Evolutionary conservation across 805 yeast genomes (phyloP), one percentile per base, ranked within the genome.

Genomic region (Metschnikowia drakensbergensis): DNA sequence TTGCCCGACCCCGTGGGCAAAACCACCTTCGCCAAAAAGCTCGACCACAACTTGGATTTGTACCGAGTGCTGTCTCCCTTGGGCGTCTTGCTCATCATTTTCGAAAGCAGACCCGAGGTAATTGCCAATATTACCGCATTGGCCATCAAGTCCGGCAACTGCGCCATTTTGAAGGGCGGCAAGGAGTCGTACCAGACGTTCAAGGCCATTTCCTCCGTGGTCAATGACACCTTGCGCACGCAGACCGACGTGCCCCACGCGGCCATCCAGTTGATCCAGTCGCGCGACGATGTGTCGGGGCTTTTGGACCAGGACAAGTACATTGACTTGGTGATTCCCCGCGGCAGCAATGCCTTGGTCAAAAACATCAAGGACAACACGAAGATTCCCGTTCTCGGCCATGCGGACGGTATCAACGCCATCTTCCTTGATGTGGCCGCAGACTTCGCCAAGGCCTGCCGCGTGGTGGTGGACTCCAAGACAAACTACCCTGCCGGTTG

Each of bases 401-500:
- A 94, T 66, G 99, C 99, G 6, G 98, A 94, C 68, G 99, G 99
- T 41, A 85, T 92, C 52, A 94, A 99, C 68, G 83, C 97, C 1
- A 80, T 92, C 6, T 94, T 81, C 60, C 75, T 92, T 26, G 96
- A 91, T 64, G 79, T 77, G 48, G 81, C 79, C 44, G 94, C 94
- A 5, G 92, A 90, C 59, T 53, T 87, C 9, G 79, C 66, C 10
- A 90, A 88, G 80, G 96, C 97, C 0, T 74, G 78, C 31, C 80
- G 81, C 48, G 81, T 94, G 29, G 75, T 82, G 4, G 79, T 88
- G 27, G 99, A 94, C 67, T 79, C 97, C 4, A 94, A 94, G 68
- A 89, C 97, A 0, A 91, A 90, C 66, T 94, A 94, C 64, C 97
- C 98, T 42, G 99, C 99, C 9, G 99, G 96, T n/a, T 94, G 99